Evolutionary conservation across 129 eudicot species (phyloP).

Genomic region (Gnaphalium uliginosum): DNA sequence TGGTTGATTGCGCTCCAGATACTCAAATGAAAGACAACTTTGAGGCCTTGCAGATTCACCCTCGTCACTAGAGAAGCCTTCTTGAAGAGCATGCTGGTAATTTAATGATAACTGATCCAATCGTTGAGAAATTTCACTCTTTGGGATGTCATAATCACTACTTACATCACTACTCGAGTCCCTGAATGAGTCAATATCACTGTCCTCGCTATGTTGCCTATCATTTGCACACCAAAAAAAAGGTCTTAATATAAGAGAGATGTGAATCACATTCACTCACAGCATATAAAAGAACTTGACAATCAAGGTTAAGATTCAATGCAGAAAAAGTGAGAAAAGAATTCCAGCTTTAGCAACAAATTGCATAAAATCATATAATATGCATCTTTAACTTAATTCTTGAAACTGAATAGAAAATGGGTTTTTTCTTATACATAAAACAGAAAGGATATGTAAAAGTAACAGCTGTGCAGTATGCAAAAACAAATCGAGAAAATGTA

Average conservation of each 20-base stretch:
- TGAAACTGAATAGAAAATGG: neutral
- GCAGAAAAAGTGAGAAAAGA: neutral
- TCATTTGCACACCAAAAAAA: constrained; percentile 10
- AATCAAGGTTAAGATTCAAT: neutral
- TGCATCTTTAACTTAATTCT: neutral
- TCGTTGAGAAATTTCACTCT: constrained; percentile 37
- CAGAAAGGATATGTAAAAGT: neutral
- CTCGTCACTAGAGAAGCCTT: constrained; percentile 86
- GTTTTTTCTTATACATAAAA: neutral
- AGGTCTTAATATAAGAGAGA: neutral
- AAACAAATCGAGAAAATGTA: neutral
- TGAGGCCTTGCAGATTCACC: constrained; percentile 72
- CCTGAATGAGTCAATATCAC: constrained; percentile 80
- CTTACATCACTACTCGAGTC: constrained; percentile 92
- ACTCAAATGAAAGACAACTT: constrained; percentile 62
- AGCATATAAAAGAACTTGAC: neutral
- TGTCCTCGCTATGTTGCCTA: constrained; percentile 82
- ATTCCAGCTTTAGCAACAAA: neutral
- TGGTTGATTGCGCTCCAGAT: constrained; percentile 70
- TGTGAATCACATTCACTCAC: constrained; percentile 4
- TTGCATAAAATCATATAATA: neutral
- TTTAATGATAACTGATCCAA: constrained; percentile 51
- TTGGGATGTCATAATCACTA: constrained; percentile 70
- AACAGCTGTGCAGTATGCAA: neutral
- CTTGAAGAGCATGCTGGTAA: constrained; percentile 58